A percentile compares a stretch with the other conserved stretches of the same genome.
Evolutionary conservation across 2,329 filamentous ascomycete genomes (phyloP).

Genomic region (Macrophomina tecta): DNA sequence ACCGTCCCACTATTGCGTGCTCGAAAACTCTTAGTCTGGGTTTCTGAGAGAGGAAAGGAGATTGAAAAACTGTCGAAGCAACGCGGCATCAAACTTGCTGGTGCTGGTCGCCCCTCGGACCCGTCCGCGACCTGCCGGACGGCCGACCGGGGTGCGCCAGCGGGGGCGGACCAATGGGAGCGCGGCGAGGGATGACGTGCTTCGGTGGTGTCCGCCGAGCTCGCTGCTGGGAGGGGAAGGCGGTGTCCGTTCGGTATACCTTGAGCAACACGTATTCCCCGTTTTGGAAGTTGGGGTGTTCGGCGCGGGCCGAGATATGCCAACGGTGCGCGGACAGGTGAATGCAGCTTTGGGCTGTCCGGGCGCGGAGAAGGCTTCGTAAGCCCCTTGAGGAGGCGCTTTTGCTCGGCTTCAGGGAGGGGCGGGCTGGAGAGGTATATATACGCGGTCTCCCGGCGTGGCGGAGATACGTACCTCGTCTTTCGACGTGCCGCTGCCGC

Average conservation of each 20-base stretch:
- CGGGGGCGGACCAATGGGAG: neutral
- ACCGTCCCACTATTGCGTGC: conserved; percentile 2
- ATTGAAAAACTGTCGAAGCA: neutral
- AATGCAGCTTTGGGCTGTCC: no score
- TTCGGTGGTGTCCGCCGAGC: conserved; percentile 11
- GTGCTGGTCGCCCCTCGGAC: neutral
- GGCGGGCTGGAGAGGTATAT: no score
- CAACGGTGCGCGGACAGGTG: no score
- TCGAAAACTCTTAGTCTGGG: neutral
- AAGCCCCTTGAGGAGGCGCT: no score
- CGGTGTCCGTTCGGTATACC: neutral
- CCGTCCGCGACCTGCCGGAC: neutral
- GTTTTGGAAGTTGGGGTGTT: neutral
- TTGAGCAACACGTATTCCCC: neutral
- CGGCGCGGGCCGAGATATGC: neutral
- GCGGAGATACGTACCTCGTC: neutral
- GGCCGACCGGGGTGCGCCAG: neutral
- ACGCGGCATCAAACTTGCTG: neutral
- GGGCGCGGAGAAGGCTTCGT: no score
- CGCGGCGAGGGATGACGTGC: neutral
- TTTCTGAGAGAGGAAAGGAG: no score
- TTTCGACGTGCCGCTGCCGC: neutral
- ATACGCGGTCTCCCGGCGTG: no score
- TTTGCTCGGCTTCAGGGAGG: no score
- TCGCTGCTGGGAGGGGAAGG: neutral